phyloP scores from a whole-genome alignment of 257 asterid species.

The Misopates orontium region DNA sequence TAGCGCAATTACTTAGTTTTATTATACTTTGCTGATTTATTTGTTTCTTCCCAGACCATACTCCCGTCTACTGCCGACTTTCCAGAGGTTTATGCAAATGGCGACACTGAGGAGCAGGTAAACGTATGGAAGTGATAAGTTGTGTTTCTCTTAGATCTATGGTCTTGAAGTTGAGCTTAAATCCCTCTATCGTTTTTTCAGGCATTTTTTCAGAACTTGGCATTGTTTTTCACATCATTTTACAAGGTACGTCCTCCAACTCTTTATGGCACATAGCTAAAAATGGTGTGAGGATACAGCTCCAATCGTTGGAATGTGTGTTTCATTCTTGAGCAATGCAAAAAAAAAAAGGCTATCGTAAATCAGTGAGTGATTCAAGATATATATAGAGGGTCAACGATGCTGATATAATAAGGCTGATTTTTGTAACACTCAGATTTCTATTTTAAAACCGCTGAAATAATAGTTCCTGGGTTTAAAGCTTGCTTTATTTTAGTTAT shows the following conservation, averaged over 20 bases:
- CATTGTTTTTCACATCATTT: slow-evolving; percentile 90
- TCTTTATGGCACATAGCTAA: slow-evolving; percentile 11
- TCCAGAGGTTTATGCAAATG: slow-evolving; percentile 77
- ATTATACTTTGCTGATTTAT: not conserved
- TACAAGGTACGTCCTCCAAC: slow-evolving; percentile 56
- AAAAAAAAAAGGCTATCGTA: not conserved
- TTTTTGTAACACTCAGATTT: not conserved
- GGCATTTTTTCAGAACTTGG: slow-evolving; percentile 96
- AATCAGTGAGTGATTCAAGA: not conserved
- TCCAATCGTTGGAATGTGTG: not conserved
- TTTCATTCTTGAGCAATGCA: slow-evolving; percentile 12
- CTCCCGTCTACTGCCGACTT: slow-evolving; percentile 69
- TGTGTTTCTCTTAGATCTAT: not conserved
- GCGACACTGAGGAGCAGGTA: slow-evolving; percentile 93
- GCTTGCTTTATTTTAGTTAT: not conserved
- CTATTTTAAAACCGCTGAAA: not conserved
- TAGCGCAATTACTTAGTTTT: slow-evolving; percentile 2
- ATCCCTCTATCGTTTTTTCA: slow-evolving; percentile 34
- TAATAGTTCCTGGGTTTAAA: not conserved
- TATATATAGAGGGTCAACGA: not conserved
- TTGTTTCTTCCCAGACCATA: slow-evolving; percentile 45
- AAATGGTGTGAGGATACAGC: not conserved
- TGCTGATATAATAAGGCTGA: not conserved
- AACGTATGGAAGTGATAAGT: slow-evolving; percentile 14
- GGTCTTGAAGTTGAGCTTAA: slow-evolving; percentile 15